These are phyloP conservation scores for Hymenoscyphus scutula DNA, from an alignment of 2,329 filamentous ascomycete species.

Conservation along the genomic window DNA sequence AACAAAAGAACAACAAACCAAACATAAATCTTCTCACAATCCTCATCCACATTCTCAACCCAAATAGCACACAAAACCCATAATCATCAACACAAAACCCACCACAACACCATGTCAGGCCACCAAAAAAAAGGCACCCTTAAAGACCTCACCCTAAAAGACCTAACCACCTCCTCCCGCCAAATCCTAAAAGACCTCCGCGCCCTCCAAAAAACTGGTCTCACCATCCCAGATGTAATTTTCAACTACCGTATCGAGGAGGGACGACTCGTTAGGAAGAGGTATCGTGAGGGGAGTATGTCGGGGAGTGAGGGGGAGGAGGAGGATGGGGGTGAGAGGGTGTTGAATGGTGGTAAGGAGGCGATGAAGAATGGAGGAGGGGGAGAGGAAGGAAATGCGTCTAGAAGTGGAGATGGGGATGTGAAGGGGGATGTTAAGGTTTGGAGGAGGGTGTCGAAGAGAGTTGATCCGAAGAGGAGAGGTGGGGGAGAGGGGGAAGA, in stretches of 20 bases:
- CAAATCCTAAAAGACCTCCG: constrained; percentile 3
- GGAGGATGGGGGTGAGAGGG: background rate
- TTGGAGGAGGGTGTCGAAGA: constrained; percentile 1
- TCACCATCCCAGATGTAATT: constrained; percentile 10
- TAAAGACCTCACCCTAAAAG: constrained; percentile 10
- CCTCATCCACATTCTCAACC: background rate
- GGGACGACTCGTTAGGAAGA: constrained; percentile 2
- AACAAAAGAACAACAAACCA: background rate
- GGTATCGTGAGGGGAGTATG: constrained; percentile 6
- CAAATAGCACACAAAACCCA: background rate
- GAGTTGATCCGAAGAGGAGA: background rate
- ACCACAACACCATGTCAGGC: too few relatives aligned
- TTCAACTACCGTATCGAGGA: constrained; percentile 9
- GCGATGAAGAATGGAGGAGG: background rate
- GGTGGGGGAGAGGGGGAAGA: background rate
- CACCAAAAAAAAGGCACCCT: constrained; percentile 6
- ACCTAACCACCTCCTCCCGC: constrained; percentile 2
- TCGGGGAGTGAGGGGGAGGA: constrained; percentile 1
- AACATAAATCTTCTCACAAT: background rate
- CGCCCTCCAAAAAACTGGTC: constrained; percentile 4
- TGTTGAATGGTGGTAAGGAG: background rate
- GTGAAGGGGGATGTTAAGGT: constrained; percentile 1
- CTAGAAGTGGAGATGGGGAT: too few relatives aligned
- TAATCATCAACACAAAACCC: background rate
- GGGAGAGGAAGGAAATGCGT: background rate